Percentiles rank a stretch among this genome's conserved stretches.
Conservation (phyloP, 2,329 filamentous ascomycete species). For the Didymellaceae sp. region DNA sequence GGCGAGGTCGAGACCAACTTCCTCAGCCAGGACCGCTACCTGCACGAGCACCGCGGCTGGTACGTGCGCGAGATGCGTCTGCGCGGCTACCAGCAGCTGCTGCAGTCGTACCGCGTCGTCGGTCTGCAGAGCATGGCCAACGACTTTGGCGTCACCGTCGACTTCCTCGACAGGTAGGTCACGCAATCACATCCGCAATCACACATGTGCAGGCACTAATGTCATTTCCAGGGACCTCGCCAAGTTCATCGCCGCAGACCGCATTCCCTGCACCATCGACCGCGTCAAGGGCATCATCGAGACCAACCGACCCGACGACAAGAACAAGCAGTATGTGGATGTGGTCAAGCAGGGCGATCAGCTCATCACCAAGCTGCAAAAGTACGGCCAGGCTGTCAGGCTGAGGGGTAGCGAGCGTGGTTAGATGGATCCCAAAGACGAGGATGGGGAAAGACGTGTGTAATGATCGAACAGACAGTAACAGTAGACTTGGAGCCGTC, state of each 20-base stretch:
- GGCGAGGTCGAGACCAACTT: slow-evolving; percentile 92
- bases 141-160: slow-evolving; percentile 95
- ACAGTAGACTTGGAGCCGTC: slow-evolving; percentile 33
- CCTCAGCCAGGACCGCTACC: slow-evolving; percentile 90
- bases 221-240: slow-evolving; percentile 77
- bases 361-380: slow-evolving; percentile 98
- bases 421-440: too few species aligned
- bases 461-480: slow-evolving; percentile 21
- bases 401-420: slow-evolving; percentile 93
- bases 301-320: slow-evolving; percentile 96
- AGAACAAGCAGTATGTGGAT: slow-evolving; percentile 99
- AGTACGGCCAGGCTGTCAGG: slow-evolving; percentile 96
- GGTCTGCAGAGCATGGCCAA: slow-evolving; percentile 97
- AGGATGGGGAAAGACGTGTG: slow-evolving; percentile 19
- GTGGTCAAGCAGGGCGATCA: slow-evolving; percentile 97
- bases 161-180: slow-evolving; percentile 89
- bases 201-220: too few species aligned
- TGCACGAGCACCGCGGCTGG: slow-evolving; percentile 95
- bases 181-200: too few species aligned
- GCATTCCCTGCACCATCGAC: slow-evolving; percentile 96
- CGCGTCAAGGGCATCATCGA: slow-evolving; percentile 96
- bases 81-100: slow-evolving; percentile 92
- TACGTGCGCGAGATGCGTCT: slow-evolving; percentile 98
- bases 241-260: slow-evolving; percentile 93
- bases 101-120: slow-evolving; percentile 96